phyloP scores from a whole-genome alignment of 148 eudicot genomes.

The Camellia sinensis region DNA sequence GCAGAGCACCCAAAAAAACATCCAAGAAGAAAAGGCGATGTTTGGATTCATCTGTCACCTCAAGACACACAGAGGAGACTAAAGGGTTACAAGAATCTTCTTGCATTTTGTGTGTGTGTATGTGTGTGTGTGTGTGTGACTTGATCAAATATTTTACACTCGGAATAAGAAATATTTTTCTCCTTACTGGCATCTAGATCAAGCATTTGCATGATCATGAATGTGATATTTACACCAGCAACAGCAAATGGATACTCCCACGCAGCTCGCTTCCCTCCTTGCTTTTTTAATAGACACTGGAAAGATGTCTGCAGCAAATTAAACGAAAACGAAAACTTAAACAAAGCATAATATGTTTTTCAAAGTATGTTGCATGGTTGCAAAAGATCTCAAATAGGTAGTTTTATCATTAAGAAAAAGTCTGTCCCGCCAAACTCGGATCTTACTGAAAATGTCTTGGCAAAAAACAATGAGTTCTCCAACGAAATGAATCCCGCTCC shows the following conservation, averaged over 20 bases:
- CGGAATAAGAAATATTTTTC: not conserved
- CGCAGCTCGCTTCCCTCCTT: constrained; percentile 62
- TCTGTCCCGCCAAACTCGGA: not conserved
- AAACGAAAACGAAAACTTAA: constrained; percentile 1
- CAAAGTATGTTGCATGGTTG: not conserved
- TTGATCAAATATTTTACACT: not conserved
- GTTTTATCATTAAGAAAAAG: not conserved
- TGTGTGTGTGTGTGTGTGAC: not conserved
- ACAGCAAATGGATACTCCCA: constrained; percentile 98
- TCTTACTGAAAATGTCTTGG: constrained; percentile 81
- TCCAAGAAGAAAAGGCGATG: not conserved
- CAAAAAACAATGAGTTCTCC: constrained; percentile 84
- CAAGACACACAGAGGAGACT: not conserved
- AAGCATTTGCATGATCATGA: constrained; percentile 88
- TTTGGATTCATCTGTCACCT: not conserved
- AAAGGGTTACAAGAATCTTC: not conserved
- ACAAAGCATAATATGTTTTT: not conserved
- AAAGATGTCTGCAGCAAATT: constrained; percentile 56
- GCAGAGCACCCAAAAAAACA: constrained; percentile 2
- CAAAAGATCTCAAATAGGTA: not conserved
- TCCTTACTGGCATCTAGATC: constrained; percentile 66
- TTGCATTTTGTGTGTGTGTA: not conserved
- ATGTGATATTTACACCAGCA: constrained; percentile 89
- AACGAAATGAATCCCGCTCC: constrained; percentile 93
- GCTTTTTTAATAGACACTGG: constrained; percentile 59